phyloP scores from a whole-genome alignment of 768 basidiomycete genomes.

The Coprinopsis cinerea region DNA sequence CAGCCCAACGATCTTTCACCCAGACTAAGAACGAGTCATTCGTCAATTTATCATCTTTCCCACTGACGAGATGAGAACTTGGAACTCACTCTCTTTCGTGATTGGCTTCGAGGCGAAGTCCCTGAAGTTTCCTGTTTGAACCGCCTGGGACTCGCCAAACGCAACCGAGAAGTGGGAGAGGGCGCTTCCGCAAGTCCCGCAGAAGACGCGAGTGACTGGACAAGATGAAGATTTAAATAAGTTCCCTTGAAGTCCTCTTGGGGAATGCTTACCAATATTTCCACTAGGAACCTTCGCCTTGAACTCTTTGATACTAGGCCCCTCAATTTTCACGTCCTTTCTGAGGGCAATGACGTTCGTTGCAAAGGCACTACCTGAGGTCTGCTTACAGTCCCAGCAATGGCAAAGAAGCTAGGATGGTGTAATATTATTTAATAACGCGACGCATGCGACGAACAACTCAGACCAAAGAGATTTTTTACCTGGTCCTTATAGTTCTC shows the following conservation, averaged over 20 bases:
- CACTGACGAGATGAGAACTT: not conserved
- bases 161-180: conserved; percentile 29
- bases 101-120: conserved; percentile 26
- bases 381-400: conserved; percentile 31
- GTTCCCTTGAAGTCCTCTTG: too few relatives aligned
- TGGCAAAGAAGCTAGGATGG: conserved; percentile 28
- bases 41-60: not conserved
- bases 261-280: too few relatives aligned
- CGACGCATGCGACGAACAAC: too few relatives aligned
- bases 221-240: not conserved
- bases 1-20: conserved; percentile 29
- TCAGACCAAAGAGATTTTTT: too few relatives aligned
- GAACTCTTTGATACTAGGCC: conserved; percentile 27
- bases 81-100: conserved; percentile 24
- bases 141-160: conserved; percentile 30
- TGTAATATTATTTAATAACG: too few relatives aligned
- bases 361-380: conserved; percentile 34
- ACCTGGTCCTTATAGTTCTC: conserved; percentile 26
- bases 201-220: conserved; percentile 32
- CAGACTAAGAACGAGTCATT: conserved; percentile 22
- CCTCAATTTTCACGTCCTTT: conserved; percentile 26
- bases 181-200: conserved; percentile 31
- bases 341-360: conserved; percentile 31
- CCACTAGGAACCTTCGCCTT: conserved; percentile 25
- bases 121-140: conserved; percentile 33